Evolutionary conservation across 176 grass and related monocot genomes (phyloP).

Genomic region (Bothriochloa decipiens): DNA sequence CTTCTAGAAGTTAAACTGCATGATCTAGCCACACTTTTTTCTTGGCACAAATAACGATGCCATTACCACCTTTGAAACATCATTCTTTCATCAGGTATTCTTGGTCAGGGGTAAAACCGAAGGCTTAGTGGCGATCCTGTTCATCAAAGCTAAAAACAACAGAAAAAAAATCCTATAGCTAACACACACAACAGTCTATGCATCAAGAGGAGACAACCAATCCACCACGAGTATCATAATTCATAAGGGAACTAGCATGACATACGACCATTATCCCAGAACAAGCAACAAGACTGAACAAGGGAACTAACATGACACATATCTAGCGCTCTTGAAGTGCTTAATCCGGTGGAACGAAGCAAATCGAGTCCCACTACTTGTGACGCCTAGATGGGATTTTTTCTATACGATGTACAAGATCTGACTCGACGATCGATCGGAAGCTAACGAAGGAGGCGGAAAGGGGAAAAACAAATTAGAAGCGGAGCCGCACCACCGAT

Average conservation of each 20-base stretch:
- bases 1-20: neutral
- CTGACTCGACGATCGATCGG: neutral
- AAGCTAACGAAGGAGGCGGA: neutral
- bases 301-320: neutral
- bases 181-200: neutral
- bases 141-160: neutral
- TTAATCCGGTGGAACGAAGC: neutral
- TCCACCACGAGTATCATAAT: neutral
- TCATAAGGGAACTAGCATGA: too few species aligned
- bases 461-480: neutral
- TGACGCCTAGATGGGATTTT: neutral
- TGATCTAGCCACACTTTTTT: neutral
- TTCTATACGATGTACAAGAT: neutral
- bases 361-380: neutral
- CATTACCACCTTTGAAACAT: neutral
- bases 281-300: neutral
- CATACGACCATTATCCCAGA: neutral
- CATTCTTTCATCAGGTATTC: too few species aligned
- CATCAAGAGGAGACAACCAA: neutral
- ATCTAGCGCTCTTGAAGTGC: neutral
- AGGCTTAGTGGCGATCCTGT: too few species aligned
- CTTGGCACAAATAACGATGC: neutral
- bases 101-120: too few species aligned
- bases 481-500: neutral
- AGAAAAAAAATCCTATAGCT: neutral